Evolutionary conservation across 2,329 filamentous ascomycete species (phyloP).

Genomic region (Juglanconis sp.): DNA sequence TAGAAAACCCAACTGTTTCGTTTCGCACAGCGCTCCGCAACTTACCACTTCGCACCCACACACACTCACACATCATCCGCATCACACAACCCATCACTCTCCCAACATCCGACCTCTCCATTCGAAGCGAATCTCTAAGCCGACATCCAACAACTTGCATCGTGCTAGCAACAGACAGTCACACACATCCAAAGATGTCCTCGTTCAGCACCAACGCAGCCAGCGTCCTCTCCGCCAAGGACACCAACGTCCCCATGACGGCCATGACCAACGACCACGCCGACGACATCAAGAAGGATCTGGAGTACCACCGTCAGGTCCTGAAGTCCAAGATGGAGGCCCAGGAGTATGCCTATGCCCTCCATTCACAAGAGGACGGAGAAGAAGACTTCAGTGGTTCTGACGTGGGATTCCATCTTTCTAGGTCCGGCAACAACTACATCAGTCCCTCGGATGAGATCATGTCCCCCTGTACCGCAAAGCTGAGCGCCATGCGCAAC

Average conservation of each 20-base stretch:
- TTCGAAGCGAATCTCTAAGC: not conserved
- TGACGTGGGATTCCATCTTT: slow-evolving; percentile 1
- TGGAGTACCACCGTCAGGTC: slow-evolving; percentile 77
- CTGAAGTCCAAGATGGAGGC: slow-evolving; percentile 69
- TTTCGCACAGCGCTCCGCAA: not conserved
- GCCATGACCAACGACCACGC: slow-evolving; percentile 33
- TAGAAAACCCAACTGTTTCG: not conserved
- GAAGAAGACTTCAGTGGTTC: not conserved
- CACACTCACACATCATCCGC: not conserved
- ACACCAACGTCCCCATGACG: slow-evolving; percentile 58
- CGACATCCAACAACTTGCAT: not conserved
- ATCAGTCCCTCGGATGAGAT: slow-evolving; percentile 85
- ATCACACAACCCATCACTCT: not conserved
- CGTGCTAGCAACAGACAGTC: not conserved
- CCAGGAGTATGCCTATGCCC: slow-evolving; percentile 27
- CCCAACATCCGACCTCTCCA: not conserved
- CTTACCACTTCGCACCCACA: not conserved
- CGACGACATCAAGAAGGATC: slow-evolving; percentile 42
- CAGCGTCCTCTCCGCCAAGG: slow-evolving; percentile 62
- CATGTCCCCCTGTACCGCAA: slow-evolving; percentile 81
- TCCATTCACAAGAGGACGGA: not conserved
- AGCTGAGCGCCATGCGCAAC: slow-evolving; percentile 75
- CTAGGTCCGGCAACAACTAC: slow-evolving; percentile 41
- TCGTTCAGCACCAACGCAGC: slow-evolving; percentile 23
- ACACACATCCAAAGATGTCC: slow-evolving; percentile 44